Conservation (phyloP, 257 asterid species). For the Nyctanthes arbortristis region DNA sequence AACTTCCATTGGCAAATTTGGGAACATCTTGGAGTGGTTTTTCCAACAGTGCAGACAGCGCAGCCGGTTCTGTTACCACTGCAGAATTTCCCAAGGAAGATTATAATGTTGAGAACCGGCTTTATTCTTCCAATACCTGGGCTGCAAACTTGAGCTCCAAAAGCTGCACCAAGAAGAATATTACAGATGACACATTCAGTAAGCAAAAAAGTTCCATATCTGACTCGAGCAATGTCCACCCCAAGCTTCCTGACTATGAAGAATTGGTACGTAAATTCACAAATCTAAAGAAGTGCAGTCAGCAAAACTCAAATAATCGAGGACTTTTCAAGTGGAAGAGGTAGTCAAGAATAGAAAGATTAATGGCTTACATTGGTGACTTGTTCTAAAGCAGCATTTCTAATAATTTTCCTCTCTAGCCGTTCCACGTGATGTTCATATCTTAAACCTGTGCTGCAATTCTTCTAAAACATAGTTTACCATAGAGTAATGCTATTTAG, state of each 20-base stretch:
- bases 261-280: slow-evolving; percentile 15
- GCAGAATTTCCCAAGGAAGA: background rate
- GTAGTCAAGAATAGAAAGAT: background rate
- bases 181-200: background rate
- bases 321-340: background rate
- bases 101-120: background rate
- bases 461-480: background rate
- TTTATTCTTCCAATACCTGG: background rate
- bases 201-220: background rate
- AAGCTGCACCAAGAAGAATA: background rate
- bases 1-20: background rate
- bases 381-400: background rate
- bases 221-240: slow-evolving; percentile 20
- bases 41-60: background rate
- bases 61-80: background rate
- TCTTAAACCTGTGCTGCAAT: background rate
- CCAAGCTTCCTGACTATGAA: slow-evolving; percentile 31
- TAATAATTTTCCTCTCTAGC: background rate
- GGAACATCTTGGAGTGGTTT: background rate
- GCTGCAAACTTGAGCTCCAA: slow-evolving; percentile 1
- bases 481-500: too few species aligned
- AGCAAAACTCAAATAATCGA: background rate
- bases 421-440: background rate
- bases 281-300: slow-evolving; percentile 20
- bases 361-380: background rate